Evolutionary conservation across 345 rosid genomes (phyloP).

Genomic region (Gossypium sturtianum): DNA sequence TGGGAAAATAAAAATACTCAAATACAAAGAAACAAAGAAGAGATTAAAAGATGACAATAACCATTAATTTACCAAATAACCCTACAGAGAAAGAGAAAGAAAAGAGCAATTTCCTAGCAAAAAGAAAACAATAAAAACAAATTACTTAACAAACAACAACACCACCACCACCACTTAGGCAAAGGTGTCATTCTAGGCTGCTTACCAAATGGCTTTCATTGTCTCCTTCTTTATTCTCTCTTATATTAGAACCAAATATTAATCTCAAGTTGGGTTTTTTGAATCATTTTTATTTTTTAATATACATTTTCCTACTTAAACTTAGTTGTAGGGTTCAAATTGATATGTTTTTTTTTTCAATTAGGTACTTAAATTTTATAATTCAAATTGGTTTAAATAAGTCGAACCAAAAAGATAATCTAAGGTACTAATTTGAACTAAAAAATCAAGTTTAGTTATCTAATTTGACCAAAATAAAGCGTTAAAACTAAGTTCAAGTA

Average conservation of each 20-base stretch:
- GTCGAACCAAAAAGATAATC: no score
- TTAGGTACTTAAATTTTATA: no score
- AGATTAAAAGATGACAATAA: conserved; percentile 5
- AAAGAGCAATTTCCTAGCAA: conserved; percentile 17
- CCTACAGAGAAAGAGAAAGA: conserved; percentile 1
- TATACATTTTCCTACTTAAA: neutral
- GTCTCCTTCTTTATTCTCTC: neutral
- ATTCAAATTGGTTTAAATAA: no score
- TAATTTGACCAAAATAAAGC: no score
- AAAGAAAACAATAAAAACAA: neutral
- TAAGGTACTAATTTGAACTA: no score
- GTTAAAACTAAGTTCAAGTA: no score
- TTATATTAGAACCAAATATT: neutral
- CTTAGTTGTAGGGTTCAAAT: no score
- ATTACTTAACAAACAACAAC: neutral
- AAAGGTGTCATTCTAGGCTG: conserved; percentile 25
- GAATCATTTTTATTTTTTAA: no score
- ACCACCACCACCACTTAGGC: neutral
- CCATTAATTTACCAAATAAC: conserved; percentile 28
- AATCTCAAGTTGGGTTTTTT: no score
- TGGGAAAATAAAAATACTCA: neutral
- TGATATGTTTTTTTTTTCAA: no score
- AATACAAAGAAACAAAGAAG: neutral
- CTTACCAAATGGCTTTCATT: conserved; percentile 20
- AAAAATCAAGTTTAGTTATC: rapidly evolving